Evolutionary conservation across 2,329 filamentous ascomycete species (phyloP).

Genomic region (Cadophora malorum): DNA sequence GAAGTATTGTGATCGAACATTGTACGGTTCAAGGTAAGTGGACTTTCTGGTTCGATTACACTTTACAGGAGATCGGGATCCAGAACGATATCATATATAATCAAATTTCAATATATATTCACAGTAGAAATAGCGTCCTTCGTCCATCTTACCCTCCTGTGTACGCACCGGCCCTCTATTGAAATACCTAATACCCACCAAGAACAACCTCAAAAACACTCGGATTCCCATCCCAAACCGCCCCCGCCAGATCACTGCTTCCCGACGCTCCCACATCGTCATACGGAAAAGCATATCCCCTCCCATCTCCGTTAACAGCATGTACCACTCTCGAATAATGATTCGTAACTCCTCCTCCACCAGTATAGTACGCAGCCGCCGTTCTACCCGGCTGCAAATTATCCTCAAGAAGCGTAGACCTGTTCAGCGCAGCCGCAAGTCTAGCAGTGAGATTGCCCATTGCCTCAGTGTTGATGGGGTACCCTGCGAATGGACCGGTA

Average conservation of each 20-base stretch:
- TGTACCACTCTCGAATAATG: slow-evolving; percentile 66
- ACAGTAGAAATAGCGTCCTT: too few relatives aligned
- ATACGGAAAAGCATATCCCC: slow-evolving; percentile 70
- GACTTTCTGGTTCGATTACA: too few relatives aligned
- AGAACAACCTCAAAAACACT: slow-evolving; percentile 31
- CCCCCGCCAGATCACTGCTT: slow-evolving; percentile 61
- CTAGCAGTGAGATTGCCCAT: slow-evolving; percentile 34
- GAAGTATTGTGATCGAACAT: not conserved
- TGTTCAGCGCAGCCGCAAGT: slow-evolving; percentile 36
- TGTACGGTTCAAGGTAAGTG: too few relatives aligned
- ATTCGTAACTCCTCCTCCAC: slow-evolving; percentile 58
- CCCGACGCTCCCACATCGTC: slow-evolving; percentile 69
- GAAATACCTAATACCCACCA: slow-evolving; percentile 20
- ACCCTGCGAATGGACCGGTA: slow-evolving; percentile 62
- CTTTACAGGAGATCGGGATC: too few relatives aligned
- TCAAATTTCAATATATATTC: not conserved
- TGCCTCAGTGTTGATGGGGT: slow-evolving; percentile 30
- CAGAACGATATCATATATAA: not conserved
- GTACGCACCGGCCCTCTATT: not conserved
- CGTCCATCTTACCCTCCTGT: not conserved
- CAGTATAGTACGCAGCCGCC: slow-evolving; percentile 56
- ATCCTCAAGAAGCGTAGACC: slow-evolving; percentile 43
- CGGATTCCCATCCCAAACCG: slow-evolving; percentile 55
- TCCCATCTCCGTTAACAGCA: slow-evolving; percentile 61
- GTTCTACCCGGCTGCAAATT: slow-evolving; percentile 59